Percentiles rank a stretch among this genome's conserved stretches.
Conservation (phyloP, 2,329 filamentous ascomycete genomes). For the Pseudopithomyces chartarum region DNA sequence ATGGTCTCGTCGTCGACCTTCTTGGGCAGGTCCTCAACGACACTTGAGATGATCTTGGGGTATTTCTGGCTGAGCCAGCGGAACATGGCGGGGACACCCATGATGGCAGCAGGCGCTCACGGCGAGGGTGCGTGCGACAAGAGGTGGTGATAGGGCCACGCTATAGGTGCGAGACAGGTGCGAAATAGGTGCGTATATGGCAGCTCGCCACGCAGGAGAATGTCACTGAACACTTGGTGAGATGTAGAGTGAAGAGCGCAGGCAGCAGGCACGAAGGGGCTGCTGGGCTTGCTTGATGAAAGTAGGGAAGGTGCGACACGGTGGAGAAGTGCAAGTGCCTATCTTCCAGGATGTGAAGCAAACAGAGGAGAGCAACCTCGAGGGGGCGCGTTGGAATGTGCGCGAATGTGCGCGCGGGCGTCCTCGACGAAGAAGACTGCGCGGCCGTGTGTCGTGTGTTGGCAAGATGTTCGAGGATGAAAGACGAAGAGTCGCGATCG, state of each 20-base stretch:
- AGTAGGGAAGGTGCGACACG: constrained; percentile 7
- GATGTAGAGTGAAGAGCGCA: not conserved
- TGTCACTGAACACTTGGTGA: constrained; percentile 1
- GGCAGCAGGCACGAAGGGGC: not conserved
- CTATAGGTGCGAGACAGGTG: not conserved
- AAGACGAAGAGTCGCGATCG: constrained; percentile 6
- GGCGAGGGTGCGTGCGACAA: constrained; percentile 7
- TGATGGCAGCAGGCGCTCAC: constrained; percentile 49
- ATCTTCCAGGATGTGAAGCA: not conserved
- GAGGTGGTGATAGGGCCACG: not conserved
- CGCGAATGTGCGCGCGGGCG: not conserved
- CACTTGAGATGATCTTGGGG: constrained; percentile 92
- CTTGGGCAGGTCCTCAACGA: constrained; percentile 82
- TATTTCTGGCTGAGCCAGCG: constrained; percentile 97
- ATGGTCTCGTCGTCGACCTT: constrained; percentile 83
- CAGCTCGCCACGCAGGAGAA: constrained; percentile 4
- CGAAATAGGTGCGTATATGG: constrained; percentile 4
- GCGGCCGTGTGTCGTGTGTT: constrained; percentile 8
- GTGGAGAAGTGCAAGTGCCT: not conserved
- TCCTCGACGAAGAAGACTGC: constrained; percentile 1
- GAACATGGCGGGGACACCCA: constrained; percentile 96
- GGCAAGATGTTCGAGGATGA: constrained; percentile 11
- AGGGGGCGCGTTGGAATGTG: not conserved
- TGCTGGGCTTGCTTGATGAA: constrained; percentile 3
- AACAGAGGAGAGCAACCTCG: not conserved